These are phyloP conservation scores for Pseudognaphalium luteoalbum DNA, from an alignment of 129 eudicot genomes.

Conservation along the genomic window DNA sequence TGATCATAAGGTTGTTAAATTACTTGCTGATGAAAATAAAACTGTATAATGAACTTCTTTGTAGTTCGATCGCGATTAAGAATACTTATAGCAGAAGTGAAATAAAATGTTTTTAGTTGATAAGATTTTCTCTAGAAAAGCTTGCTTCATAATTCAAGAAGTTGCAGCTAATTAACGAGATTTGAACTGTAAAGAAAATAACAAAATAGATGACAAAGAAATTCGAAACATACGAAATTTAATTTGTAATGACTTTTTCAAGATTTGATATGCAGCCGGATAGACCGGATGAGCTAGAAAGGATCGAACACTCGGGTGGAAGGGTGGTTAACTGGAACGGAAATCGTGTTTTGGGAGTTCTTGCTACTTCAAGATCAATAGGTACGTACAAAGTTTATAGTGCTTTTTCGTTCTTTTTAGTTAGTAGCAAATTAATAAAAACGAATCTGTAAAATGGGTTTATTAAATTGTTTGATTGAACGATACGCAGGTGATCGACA, in stretches of 20 bases:
- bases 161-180: no score
- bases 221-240: neutral
- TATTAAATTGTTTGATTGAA: neutral
- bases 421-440: slow-evolving; percentile 10
- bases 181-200: no score
- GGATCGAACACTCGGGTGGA: slow-evolving; percentile 74
- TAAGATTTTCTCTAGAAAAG: no score
- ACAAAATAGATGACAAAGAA: no score
- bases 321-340: slow-evolving; percentile 64
- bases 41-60: no score
- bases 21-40: neutral
- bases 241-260: neutral
- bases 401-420: neutral
- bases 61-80: no score
- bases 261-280: slow-evolving; percentile 48
- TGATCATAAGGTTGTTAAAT: slow-evolving; percentile 77
- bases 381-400: slow-evolving; percentile 43
- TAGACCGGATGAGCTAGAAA: slow-evolving; percentile 64
- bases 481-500: slow-evolving; percentile 44
- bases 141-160: no score
- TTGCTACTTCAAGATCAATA: slow-evolving; percentile 75
- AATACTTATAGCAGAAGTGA: no score
- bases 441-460: neutral
- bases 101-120: no score
- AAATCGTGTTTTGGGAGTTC: slow-evolving; percentile 60